Percentiles rank a stretch among this genome's conserved stretches.
phyloP scores from a whole-genome alignment of 1,284 basidiomycete species.

The Thecaphora thlaspeos region DNA sequence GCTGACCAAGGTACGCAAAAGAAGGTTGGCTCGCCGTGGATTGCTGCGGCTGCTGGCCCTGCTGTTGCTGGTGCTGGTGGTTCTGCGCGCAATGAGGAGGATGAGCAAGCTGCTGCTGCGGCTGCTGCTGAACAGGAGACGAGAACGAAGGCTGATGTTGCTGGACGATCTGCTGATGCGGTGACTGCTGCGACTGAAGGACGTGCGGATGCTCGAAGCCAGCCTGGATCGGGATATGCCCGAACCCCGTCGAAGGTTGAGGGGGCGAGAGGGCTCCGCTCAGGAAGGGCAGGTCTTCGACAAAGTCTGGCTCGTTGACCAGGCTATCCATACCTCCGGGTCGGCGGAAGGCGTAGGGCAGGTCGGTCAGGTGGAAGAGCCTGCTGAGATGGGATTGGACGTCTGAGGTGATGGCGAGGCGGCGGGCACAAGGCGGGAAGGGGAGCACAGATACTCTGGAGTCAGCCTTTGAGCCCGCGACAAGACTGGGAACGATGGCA shows the following conservation, averaged over 20 bases:
- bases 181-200: conserved; percentile 2
- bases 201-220: conserved; percentile 6
- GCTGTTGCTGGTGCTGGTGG: conserved; percentile 3
- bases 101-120: conserved; percentile 2
- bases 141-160: conserved; percentile 2
- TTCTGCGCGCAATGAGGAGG: conserved; percentile 1
- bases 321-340: conserved; percentile 30
- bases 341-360: conserved; percentile 40
- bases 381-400: conserved; percentile 42
- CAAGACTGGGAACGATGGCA: too few relatives aligned
- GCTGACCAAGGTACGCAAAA: too few relatives aligned
- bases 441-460: too few relatives aligned
- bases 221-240: neutral
- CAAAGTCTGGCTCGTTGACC: neutral
- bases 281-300: neutral
- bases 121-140: conserved; percentile 8
- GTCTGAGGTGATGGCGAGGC: conserved; percentile 11
- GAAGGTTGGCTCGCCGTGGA: too few relatives aligned
- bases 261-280: neutral
- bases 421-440: too few relatives aligned
- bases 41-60: conserved; percentile 3
- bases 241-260: neutral
- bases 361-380: conserved; percentile 44
- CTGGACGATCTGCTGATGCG: conserved; percentile 6
- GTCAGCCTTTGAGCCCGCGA: too few relatives aligned